Conservation (phyloP, 768 basidiomycete species). For the Coprinopsis sp. region DNA sequence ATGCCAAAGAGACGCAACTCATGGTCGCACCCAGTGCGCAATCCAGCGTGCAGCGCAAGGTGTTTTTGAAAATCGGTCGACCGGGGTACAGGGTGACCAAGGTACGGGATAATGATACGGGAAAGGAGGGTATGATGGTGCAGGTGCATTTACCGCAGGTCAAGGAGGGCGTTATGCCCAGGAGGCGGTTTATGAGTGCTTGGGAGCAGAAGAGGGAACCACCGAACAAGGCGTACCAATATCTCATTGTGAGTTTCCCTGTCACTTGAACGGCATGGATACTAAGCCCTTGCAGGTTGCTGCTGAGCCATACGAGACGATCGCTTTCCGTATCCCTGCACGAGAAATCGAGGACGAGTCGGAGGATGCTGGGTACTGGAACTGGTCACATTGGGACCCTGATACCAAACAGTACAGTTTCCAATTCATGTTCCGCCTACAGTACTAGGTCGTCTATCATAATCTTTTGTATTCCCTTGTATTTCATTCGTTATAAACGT, state of each 20-base stretch:
- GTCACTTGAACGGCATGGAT: constrained; percentile 19
- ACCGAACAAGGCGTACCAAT: constrained; percentile 95
- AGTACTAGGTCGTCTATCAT: constrained; percentile 27
- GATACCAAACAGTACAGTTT: constrained; percentile 98
- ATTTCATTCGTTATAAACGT: constrained; percentile 13
- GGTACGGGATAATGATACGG: constrained; percentile 84
- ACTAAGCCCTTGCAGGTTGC: constrained; percentile 64
- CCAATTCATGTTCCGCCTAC: constrained; percentile 90
- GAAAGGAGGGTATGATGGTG: constrained; percentile 96
- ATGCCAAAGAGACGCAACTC: constrained; percentile 89
- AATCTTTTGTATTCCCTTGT: not conserved
- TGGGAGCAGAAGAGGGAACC: constrained; percentile 97
- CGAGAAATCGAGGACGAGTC: constrained; percentile 95
- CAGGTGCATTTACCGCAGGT: constrained; percentile 96
- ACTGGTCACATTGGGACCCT: constrained; percentile 99
- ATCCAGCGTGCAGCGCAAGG: constrained; percentile 80
- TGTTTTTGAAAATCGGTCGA: constrained; percentile 95
- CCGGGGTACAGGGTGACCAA: constrained; percentile 97
- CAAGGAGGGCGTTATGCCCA: constrained; percentile 76
- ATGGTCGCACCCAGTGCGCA: constrained; percentile 85
- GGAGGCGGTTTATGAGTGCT: constrained; percentile 92
- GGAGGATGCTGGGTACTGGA: constrained; percentile 86
- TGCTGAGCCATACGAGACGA: constrained; percentile 98
- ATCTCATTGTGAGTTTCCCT: constrained; percentile 75
- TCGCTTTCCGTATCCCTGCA: constrained; percentile 98